These are phyloP conservation scores for Quercus mongolica DNA, from an alignment of 306 rosid genomes.

Conservation along the genomic window DNA sequence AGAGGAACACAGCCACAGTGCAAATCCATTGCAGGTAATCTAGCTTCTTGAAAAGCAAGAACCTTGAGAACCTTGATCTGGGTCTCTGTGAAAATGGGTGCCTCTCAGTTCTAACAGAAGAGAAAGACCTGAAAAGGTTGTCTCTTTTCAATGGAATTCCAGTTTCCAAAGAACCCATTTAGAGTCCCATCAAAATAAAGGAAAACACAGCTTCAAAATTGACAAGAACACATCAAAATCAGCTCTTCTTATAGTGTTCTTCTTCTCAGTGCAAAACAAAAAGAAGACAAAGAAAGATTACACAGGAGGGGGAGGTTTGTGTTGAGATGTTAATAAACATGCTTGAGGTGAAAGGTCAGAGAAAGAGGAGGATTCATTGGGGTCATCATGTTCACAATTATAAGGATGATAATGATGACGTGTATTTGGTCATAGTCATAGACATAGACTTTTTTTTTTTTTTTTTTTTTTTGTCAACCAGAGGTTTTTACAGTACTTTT, in stretches of 20 bases:
- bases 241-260: background rate
- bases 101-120: slow-evolving; percentile 46
- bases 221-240: slow-evolving; percentile 16
- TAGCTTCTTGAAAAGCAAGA: slow-evolving; percentile 64
- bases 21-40: slow-evolving; percentile 96
- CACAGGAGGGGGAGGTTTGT: background rate
- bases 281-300: too few species aligned
- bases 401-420: background rate
- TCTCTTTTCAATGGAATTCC: slow-evolving; percentile 66
- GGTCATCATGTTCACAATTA: background rate
- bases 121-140: slow-evolving; percentile 50
- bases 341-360: background rate
- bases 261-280: background rate
- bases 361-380: slow-evolving; percentile 4
- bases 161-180: slow-evolving; percentile 88
- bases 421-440: background rate
- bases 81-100: slow-evolving; percentile 65
- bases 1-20: slow-evolving; percentile 70
- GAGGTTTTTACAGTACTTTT: too few species aligned
- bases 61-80: slow-evolving; percentile 89
- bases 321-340: background rate
- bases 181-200: slow-evolving; percentile 53
- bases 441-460: too few species aligned
- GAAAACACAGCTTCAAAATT: slow-evolving; percentile 25
- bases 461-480: background rate